phyloP scores from a whole-genome alignment of 805 yeast species.

The Blastobotrys muscicola region DNA sequence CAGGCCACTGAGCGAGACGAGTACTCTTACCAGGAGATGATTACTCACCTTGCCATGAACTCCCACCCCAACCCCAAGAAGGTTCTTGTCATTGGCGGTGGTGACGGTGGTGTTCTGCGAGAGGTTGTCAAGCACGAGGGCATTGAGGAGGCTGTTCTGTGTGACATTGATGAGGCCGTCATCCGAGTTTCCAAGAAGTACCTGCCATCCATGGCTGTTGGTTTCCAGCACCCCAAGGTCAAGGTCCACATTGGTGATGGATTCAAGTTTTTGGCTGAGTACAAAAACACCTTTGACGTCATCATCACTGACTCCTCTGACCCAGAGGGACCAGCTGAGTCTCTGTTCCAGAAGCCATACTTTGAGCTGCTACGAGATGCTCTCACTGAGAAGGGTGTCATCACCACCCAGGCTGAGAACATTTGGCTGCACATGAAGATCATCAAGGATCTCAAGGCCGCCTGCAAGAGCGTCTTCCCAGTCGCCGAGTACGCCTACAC shows the following conservation, averaged over 20 bases:
- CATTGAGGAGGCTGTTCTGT: conserved; percentile 56
- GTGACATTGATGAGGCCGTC: conserved; percentile 84
- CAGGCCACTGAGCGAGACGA: conserved; percentile 92
- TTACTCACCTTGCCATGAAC: conserved; percentile 72
- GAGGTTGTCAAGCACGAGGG: conserved; percentile 71
- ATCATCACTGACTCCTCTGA: conserved; percentile 89
- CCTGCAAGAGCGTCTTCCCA: conserved; percentile 80
- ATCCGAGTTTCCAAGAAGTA: conserved; percentile 61
- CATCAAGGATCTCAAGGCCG: conserved; percentile 71
- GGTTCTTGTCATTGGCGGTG: conserved; percentile 88
- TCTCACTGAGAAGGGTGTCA: conserved; percentile 52
- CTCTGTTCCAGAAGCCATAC: conserved; percentile 70
- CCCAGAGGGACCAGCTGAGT: conserved; percentile 94
- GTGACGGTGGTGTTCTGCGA: conserved; percentile 90
- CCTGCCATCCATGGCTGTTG: conserved; percentile 66
- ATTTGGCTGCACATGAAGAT: conserved; percentile 87
- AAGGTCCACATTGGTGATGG: conserved; percentile 71
- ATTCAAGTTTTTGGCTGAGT: conserved; percentile 54
- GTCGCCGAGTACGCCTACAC: conserved; percentile 86
- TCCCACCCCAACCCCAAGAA: conserved; percentile 65
- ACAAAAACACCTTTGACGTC: conserved; percentile 55
- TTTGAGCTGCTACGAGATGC: conserved; percentile 59
- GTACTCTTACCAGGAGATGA: conserved; percentile 89
- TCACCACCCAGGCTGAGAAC: conserved; percentile 84
- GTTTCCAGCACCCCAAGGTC: conserved; percentile 56